Evolutionary conservation across 768 basidiomycete genomes (phyloP).

Genomic region (Leccinum rimulosum): DNA sequence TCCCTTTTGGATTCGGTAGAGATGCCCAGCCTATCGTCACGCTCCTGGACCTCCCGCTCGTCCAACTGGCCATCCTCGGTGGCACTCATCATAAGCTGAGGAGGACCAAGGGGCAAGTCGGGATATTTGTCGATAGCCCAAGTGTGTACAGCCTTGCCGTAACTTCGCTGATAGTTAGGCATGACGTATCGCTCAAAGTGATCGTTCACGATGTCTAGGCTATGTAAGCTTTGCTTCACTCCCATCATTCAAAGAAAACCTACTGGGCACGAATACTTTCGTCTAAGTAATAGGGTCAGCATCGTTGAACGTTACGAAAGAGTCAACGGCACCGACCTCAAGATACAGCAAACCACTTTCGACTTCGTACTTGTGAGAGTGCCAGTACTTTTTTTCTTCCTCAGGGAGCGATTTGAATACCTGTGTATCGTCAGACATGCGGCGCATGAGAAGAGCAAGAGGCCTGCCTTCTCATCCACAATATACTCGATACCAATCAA

Average conservation of each 20-base stretch:
- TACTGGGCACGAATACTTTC: conserved; percentile 27
- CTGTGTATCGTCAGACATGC: conserved; percentile 11
- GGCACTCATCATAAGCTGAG: conserved; percentile 46
- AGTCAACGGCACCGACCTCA: conserved; percentile 14
- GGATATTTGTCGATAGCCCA: conserved; percentile 39
- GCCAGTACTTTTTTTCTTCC: conserved; percentile 52
- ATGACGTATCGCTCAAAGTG: conserved; percentile 39
- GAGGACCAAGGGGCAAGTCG: conserved; percentile 44
- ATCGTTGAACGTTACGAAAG: background rate
- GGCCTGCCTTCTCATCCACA: conserved; percentile 36
- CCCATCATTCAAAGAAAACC: background rate
- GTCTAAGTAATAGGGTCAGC: conserved; percentile 10
- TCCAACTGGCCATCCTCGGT: conserved; percentile 37
- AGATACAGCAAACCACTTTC: conserved; percentile 36
- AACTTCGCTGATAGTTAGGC: conserved; percentile 44
- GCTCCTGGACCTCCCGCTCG: conserved; percentile 26
- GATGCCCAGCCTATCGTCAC: conserved; percentile 33
- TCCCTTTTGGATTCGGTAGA: conserved; percentile 29
- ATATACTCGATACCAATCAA: conserved; percentile 57
- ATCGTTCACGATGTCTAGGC: conserved; percentile 31
- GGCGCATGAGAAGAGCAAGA: background rate
- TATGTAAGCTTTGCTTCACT: background rate
- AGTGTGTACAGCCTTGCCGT: conserved; percentile 45
- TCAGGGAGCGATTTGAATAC: conserved; percentile 39
- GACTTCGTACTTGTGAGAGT: conserved; percentile 50